Evolutionary conservation across 1,284 basidiomycete species (phyloP).

Genomic region (Heliocybe sulcata): DNA sequence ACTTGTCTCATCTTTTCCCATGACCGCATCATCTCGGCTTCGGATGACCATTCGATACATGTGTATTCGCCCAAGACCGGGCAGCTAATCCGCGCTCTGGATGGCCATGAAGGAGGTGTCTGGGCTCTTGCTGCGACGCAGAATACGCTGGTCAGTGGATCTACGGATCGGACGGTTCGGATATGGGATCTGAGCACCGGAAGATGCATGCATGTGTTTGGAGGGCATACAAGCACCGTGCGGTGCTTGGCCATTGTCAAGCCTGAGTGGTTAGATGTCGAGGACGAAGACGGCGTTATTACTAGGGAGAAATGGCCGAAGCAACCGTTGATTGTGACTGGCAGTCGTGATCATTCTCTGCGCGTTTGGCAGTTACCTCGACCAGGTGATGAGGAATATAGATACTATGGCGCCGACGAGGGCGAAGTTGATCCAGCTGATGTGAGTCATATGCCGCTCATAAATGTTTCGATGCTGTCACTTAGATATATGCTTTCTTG

Average conservation of each 20-base stretch:
- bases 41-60: slow-evolving; percentile 90
- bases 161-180: slow-evolving; percentile 90
- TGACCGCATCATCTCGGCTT: slow-evolving; percentile 91
- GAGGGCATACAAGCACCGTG: slow-evolving; percentile 91
- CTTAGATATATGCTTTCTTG: slow-evolving; percentile 6
- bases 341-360: slow-evolving; percentile 85
- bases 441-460: slow-evolving; percentile 31
- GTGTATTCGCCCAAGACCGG: slow-evolving; percentile 84
- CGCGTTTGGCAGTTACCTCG: slow-evolving; percentile 87
- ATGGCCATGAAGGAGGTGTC: slow-evolving; percentile 92
- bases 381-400: slow-evolving; percentile 71
- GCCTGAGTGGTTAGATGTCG: slow-evolving; percentile 73
- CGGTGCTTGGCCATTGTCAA: slow-evolving; percentile 87
- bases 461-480: background rate
- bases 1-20: slow-evolving; percentile 92
- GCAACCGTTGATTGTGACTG: slow-evolving; percentile 85
- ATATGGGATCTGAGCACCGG: slow-evolving; percentile 86
- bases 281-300: slow-evolving; percentile 49
- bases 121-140: slow-evolving; percentile 87
- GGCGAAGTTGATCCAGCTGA: slow-evolving; percentile 62
- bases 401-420: slow-evolving; percentile 64
- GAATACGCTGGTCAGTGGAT: slow-evolving; percentile 87
- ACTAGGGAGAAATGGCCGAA: slow-evolving; percentile 77
- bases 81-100: slow-evolving; percentile 62
- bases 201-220: slow-evolving; percentile 83